A percentile compares a stretch with the other conserved stretches of the same genome.
phyloP scores from a whole-genome alignment of 768 basidiomycete genomes.

The Suillus tomentosus region DNA sequence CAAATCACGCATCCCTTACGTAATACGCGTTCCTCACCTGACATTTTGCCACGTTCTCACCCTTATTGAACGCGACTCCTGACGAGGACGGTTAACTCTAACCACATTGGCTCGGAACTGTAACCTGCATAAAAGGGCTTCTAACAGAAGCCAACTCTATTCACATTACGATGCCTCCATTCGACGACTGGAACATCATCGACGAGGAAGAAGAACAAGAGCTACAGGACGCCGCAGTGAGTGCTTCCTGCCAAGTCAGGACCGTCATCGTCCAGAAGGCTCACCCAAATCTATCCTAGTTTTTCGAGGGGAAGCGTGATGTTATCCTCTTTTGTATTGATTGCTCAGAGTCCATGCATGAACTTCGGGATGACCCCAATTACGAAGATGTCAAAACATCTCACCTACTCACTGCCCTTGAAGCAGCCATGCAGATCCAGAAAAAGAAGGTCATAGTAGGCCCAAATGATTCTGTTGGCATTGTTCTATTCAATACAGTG shows the following conservation, averaged over 20 bases:
- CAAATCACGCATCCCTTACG: slow-evolving; percentile 14
- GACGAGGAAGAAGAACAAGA: slow-evolving; percentile 86
- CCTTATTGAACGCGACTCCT: slow-evolving; percentile 10
- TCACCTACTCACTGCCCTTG: slow-evolving; percentile 76
- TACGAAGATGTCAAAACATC: slow-evolving; percentile 71
- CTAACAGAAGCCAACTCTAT: neutral
- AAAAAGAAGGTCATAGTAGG: slow-evolving; percentile 89
- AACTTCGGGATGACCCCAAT: slow-evolving; percentile 61
- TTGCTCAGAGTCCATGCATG: slow-evolving; percentile 88
- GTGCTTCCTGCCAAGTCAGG: slow-evolving; percentile 14
- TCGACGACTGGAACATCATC: slow-evolving; percentile 78
- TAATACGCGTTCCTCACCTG: slow-evolving; percentile 26
- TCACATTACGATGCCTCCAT: slow-evolving; percentile 54
- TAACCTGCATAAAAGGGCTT: neutral
- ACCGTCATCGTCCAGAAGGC: neutral
- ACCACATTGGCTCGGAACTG: neutral
- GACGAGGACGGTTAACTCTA: neutral
- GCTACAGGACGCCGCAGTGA: slow-evolving; percentile 67
- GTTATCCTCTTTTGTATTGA: slow-evolving; percentile 96
- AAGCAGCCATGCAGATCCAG: slow-evolving; percentile 83
- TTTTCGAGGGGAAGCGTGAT: slow-evolving; percentile 74
- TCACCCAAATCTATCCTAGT: slow-evolving; percentile 36
- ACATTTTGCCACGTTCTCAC: slow-evolving; percentile 10
- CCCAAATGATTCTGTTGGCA: slow-evolving; percentile 88
- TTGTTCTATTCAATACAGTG: slow-evolving; percentile 92